Evolutionary conservation across 75 land plant species (phyloP).

Genomic region (Cupressus sempervirens): DNA sequence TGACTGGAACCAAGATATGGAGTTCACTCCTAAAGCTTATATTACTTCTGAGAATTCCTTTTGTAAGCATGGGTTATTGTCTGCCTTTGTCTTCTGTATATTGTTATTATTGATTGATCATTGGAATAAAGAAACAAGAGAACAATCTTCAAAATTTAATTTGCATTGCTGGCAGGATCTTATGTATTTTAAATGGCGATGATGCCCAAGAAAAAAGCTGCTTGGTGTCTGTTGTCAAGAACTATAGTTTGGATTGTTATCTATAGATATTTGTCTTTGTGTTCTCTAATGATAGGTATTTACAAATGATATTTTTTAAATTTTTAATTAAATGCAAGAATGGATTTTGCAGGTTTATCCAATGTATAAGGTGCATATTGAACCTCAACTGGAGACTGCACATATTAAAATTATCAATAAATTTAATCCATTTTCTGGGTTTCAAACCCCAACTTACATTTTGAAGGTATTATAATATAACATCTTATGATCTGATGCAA

Average conservation of each 20-base stretch:
- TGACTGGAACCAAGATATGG: neutral
- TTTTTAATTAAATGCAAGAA: neutral
- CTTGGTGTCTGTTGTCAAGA: neutral
- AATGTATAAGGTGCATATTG: constrained; percentile 40
- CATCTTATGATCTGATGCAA: neutral
- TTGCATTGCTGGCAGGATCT: neutral
- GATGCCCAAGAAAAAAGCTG: neutral
- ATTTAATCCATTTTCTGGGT: constrained; percentile 43
- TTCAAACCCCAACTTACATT: constrained; percentile 36
- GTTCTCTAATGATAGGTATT: neutral
- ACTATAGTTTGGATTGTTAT: neutral
- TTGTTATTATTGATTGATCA: neutral
- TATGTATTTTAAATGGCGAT: neutral
- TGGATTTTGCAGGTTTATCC: constrained; percentile 35
- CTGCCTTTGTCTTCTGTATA: neutral
- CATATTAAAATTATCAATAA: constrained; percentile 41
- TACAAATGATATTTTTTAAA: neutral
- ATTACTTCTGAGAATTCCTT: neutral
- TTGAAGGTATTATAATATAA: constrained; percentile 21
- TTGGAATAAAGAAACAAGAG: neutral
- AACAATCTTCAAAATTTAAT: neutral
- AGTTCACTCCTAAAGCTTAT: neutral
- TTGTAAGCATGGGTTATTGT: neutral
- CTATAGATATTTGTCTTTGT: neutral
- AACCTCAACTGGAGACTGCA: constrained; percentile 36